phyloP scores from a whole-genome alignment of 441 rosid genomes.

The Adansonia madagascariensis region DNA sequence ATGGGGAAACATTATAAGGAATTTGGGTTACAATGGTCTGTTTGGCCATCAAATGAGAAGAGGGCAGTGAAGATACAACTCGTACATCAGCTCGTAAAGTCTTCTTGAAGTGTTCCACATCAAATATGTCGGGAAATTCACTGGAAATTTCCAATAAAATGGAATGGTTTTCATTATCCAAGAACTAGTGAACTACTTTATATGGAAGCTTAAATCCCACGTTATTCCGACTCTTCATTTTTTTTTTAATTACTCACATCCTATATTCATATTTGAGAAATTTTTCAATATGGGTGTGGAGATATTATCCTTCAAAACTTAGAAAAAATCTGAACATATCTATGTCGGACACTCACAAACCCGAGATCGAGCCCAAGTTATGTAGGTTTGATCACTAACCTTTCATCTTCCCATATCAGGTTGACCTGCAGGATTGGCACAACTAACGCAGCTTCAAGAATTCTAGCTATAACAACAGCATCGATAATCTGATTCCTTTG shows the following conservation, averaged over 20 bases:
- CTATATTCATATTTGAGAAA: too few relatives aligned
- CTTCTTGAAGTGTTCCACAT: conserved; percentile 75
- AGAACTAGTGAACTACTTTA: not conserved
- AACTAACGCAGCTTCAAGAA: conserved; percentile 79
- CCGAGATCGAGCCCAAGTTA: too few relatives aligned
- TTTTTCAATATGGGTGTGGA: too few relatives aligned
- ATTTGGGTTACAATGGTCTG: conserved; percentile 59
- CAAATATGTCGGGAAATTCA: conserved; percentile 70
- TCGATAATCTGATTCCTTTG: conserved; percentile 78
- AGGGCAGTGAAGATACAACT: conserved; percentile 72
- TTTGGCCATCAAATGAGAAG: conserved; percentile 66
- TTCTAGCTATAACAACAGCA: conserved; percentile 77
- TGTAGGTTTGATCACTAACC: conserved; percentile 41
- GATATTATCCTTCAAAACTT: too few relatives aligned
- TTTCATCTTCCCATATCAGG: conserved; percentile 75
- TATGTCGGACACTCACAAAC: too few relatives aligned
- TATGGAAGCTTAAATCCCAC: not conserved
- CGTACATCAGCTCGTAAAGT: conserved; percentile 62
- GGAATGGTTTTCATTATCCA: not conserved
- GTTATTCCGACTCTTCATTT: not conserved
- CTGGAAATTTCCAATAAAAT: conserved; percentile 43
- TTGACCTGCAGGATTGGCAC: conserved; percentile 77
- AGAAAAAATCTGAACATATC: too few relatives aligned
- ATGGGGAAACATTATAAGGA: conserved; percentile 66
- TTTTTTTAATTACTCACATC: too few relatives aligned